Percentiles rank a stretch among this genome's conserved stretches.
Conservation (phyloP, 257 asterid species). For the Penstemon davidsonii region DNA sequence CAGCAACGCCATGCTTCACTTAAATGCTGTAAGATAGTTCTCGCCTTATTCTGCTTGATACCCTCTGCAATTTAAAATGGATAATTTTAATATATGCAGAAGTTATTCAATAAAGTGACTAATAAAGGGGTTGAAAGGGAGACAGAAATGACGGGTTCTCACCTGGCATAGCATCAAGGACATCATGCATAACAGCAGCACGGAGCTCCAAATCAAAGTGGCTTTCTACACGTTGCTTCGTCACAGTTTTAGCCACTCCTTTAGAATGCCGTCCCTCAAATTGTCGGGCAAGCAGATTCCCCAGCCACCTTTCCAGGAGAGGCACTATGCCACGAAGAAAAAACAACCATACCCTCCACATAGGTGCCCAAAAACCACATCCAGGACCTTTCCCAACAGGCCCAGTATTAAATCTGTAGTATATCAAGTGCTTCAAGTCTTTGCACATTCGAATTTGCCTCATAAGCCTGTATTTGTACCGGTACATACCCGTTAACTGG, state of each 20-base stretch:
- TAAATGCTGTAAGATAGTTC: slow-evolving; percentile 94
- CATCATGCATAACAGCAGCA: slow-evolving; percentile 99
- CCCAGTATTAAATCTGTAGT: slow-evolving; percentile 96
- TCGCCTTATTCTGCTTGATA: slow-evolving; percentile 93
- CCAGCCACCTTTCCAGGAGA: slow-evolving; percentile 96
- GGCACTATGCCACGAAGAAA: slow-evolving; percentile 99
- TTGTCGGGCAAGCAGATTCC: slow-evolving; percentile 93
- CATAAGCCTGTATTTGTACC: slow-evolving; percentile 98
- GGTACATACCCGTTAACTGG: slow-evolving; percentile 97
- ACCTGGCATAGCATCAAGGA: slow-evolving; percentile 99
- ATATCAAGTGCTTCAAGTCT: slow-evolving; percentile 95
- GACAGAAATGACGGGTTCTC: background rate
- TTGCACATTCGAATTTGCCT: slow-evolving; percentile 99
- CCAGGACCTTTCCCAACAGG: slow-evolving; percentile 99
- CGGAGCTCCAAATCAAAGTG: slow-evolving; percentile 99
- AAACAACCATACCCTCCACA: slow-evolving; percentile 99
- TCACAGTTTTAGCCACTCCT: slow-evolving; percentile 99
- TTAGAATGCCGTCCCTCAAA: slow-evolving; percentile 98
- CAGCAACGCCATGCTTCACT: slow-evolving; percentile 99
- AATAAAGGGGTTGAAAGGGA: background rate
- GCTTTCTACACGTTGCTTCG: slow-evolving; percentile 99
- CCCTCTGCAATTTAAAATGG: slow-evolving; percentile 63
- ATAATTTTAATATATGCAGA: slow-evolving; percentile 3
- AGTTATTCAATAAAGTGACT: background rate
- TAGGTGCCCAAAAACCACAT: slow-evolving; percentile 99